A percentile compares a stretch with the other conserved stretches of the same genome.
Conservation (phyloP, 495 filamentous ascomycete species). For the Podospora sp. region DNA sequence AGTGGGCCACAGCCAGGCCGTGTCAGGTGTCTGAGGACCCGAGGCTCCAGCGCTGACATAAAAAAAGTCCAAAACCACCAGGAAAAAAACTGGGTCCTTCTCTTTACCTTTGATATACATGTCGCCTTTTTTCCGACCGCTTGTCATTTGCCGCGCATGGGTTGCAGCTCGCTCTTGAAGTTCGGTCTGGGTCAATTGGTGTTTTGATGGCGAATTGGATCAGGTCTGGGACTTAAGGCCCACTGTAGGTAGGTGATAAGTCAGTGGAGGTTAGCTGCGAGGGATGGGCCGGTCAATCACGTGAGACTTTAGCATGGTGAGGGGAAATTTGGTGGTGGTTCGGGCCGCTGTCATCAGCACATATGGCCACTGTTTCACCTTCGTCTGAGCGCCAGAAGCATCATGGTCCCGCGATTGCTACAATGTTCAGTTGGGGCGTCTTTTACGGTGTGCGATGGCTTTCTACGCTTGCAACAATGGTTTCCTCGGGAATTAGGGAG, state of each 20-base stretch:
- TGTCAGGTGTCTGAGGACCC: neutral
- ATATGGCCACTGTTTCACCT: neutral
- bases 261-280: neutral
- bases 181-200: neutral
- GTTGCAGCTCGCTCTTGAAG: neutral
- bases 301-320: conserved; percentile 2
- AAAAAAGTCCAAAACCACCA: neutral
- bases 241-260: conserved; percentile 10
- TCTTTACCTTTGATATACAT: conserved; percentile 28
- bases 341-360: neutral
- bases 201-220: conserved; percentile 12
- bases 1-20: neutral
- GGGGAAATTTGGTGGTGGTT: neutral
- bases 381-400: neutral
- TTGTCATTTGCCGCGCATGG: neutral
- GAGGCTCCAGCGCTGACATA: neutral
- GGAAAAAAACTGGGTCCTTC: neutral
- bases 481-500: neutral
- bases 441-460: neutral
- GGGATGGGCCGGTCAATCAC: conserved; percentile 15
- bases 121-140: conserved; percentile 1
- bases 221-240: neutral
- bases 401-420: neutral
- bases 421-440: neutral
- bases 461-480: neutral